phyloP scores from a whole-genome alignment of 768 basidiomycete genomes.

The Kwoniella bestiolae region DNA sequence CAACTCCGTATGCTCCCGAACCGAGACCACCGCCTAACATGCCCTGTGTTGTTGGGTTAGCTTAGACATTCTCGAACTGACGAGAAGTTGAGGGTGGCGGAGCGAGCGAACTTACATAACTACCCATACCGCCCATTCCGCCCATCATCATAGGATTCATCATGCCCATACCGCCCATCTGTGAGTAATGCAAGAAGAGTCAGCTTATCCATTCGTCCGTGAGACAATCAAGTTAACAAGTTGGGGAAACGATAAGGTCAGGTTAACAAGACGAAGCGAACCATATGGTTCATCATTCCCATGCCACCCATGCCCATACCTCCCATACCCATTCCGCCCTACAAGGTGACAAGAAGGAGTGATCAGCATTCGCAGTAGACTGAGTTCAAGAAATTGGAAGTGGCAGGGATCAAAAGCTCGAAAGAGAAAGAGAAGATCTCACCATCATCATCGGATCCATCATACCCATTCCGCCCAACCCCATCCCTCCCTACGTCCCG shows the following conservation, averaged over 20 bases:
- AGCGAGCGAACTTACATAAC: slow-evolving; percentile 8
- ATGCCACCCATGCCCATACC: slow-evolving; percentile 40
- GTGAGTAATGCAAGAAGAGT: neutral
- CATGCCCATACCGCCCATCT: slow-evolving; percentile 39
- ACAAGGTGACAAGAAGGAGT: neutral
- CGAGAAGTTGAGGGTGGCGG: neutral
- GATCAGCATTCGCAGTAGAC: neutral
- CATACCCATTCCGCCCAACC: slow-evolving; percentile 40
- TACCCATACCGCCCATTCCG: slow-evolving; percentile 33
- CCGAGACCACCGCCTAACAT: slow-evolving; percentile 53
- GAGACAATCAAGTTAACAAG: no score
- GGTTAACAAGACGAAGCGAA: slow-evolving; percentile 18
- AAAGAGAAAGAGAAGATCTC: neutral
- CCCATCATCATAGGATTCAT: slow-evolving; percentile 40
- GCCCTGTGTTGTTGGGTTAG: slow-evolving; percentile 24
- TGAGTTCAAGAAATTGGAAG: neutral
- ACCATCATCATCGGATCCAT: slow-evolving; percentile 43
- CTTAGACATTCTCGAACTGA: neutral
- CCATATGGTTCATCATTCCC: slow-evolving; percentile 39
- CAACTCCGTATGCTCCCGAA: slow-evolving; percentile 51
- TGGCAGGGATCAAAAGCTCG: no score
- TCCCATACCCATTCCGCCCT: slow-evolving; percentile 59
- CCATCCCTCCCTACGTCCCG: slow-evolving; percentile 16
- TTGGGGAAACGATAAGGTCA: neutral
- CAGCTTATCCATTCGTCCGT: neutral